Conservation (phyloP, 1,284 basidiomycete species). For the Meripilus lineatus region DNA sequence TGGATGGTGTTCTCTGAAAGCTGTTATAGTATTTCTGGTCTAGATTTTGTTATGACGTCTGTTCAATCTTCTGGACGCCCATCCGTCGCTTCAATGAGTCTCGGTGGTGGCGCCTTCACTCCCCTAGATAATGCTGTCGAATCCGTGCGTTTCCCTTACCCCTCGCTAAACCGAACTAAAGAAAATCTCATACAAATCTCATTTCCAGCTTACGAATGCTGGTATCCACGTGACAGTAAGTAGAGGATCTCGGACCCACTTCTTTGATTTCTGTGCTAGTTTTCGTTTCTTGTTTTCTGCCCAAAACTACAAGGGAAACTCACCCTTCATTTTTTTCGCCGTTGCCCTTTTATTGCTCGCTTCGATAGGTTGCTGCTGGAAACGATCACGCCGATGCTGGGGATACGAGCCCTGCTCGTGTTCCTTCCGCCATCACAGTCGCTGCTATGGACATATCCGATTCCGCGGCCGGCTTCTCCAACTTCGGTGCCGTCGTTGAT, state of each 20-base stretch:
- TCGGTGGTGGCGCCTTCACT: constrained; percentile 60
- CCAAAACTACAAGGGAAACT: too few species aligned
- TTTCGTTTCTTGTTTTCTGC: too few species aligned
- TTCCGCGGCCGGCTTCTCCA: constrained; percentile 29
- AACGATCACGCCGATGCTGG: constrained; percentile 25
- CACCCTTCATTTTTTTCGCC: background rate
- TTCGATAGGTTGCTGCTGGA: constrained; percentile 17
- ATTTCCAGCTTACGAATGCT: constrained; percentile 15
- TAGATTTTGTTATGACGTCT: constrained; percentile 36
- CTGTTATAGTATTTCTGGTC: constrained; percentile 42
- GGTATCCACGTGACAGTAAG: constrained; percentile 28
- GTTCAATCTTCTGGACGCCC: constrained; percentile 46
- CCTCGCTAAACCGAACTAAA: too few species aligned
- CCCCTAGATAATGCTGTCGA: constrained; percentile 61
- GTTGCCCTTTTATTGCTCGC: background rate
- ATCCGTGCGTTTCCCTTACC: constrained; percentile 20
- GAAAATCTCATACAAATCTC: too few species aligned
- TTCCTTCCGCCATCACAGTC: constrained; percentile 55
- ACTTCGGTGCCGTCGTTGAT: constrained; percentile 31
- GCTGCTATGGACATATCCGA: constrained; percentile 56
- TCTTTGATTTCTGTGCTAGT: too few species aligned
- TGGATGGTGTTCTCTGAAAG: too few species aligned
- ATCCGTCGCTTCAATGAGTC: constrained; percentile 69
- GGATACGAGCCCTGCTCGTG: constrained; percentile 27
- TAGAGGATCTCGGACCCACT: too few species aligned